Evolutionary conservation across 1,284 basidiomycete species (phyloP), one percentile per base, ranked within the genome.

Genomic region (Coniophora puteana): DNA sequence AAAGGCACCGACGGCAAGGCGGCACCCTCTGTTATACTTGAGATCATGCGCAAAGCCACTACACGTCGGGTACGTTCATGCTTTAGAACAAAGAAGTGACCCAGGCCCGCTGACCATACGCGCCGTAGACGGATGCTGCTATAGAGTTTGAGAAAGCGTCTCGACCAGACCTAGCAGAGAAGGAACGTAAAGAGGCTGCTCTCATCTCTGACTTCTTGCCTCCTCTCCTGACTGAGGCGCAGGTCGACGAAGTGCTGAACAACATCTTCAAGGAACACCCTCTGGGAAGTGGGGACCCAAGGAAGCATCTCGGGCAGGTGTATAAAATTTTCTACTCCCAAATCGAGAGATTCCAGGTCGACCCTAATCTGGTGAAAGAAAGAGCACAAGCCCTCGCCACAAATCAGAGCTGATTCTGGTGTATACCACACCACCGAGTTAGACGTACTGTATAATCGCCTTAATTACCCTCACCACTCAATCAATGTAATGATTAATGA

Each of bases 281-380:
- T 32, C 57, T 16, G 49, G 55, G 52, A 36, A 49, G 38, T n/a
- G 40, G 50, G 51, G 51, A 66, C 49, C 45, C 64, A 47, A 60
- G 71, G 52, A 64, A 67, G 57, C 51, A 57, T 46, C 47, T 66
- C 13, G 80, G 80, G 33, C 52, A 61, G 29, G 59, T 84, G 44
- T 72, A 81, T 61, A 83, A 80, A 54, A 59, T 63, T 12, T 85
- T 87, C 55, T 86, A 82, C 56, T 55, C 66, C 12, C 63, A 66
- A 44, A 68, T 85, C 4, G 80, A 86, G 55, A 78, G 72, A 51
- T 70, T 73, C 5, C 58, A 55, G 14, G 81, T 86, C 2, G 75
- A 83, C 51, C 51, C 74, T 2, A 65, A 71, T 33, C 53, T 78
- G 30, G 79, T 87, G 12, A 81, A 74, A 49, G 56, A 63, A 37